Evolutionary conservation across 2,329 filamentous ascomycete genomes (phyloP), one percentile per base, ranked within the genome.

Genomic region (Teratosphaeria zuluensis): DNA sequence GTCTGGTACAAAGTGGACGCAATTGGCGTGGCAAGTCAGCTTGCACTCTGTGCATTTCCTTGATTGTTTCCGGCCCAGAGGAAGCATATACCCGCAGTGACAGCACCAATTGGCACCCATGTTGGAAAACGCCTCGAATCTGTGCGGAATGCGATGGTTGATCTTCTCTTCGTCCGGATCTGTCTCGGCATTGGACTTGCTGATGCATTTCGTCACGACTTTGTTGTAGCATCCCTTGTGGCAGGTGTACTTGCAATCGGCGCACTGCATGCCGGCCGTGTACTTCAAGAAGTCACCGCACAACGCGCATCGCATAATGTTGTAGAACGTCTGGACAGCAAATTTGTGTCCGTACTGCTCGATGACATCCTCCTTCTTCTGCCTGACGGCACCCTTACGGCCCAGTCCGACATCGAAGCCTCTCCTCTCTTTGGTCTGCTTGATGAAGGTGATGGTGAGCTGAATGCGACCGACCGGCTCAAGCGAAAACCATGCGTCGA

Each of bases 301-400:
- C 38, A 97, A 85, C 14, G 94, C 94, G 76, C 94, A 99, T 62
- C 94, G 92, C 94, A 99, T 99, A 71, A 99, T 96, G 81, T 97
- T 99, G 85, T 97, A 99, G 76, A 99, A 99, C 74, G 96, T 94
- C 73, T 96, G 92, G 70, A 94, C 89, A 58, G 97, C 87, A 71
- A 99, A 99, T 77, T 97, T 99, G 85, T 99, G 94, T 54, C 94
- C 94, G 72, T 96, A 96, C 80, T 96, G 96, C 77, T 99, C 94
- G 77, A 96, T 90, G 4, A 99, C 87, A 70, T 97, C 92, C 75
- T 99, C 94, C 78, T 99, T 99, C 70, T 90, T 90, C 76, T 99
- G 92, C 65, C 94, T 90, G 66, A 99, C 91, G 63, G 94, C 94
- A 70, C 92, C 94, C 77, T 96, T 95, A 72, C 94, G 89, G 64